Evolutionary conservation across 2,329 filamentous ascomycete species (phyloP), one percentile per base, ranked within the genome.

Genomic region (Zymoseptoria passerinii): DNA sequence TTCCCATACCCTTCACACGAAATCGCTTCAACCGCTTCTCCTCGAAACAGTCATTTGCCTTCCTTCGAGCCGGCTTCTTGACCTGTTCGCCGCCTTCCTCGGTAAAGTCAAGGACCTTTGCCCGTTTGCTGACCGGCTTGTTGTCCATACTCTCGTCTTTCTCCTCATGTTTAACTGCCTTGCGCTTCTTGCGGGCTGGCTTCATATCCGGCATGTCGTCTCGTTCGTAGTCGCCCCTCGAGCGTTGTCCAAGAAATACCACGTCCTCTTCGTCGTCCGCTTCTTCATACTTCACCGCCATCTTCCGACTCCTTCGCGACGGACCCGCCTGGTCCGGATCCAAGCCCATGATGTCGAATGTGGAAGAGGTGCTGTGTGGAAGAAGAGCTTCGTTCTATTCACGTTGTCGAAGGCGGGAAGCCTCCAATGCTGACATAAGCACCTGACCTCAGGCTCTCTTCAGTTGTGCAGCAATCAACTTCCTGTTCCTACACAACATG

Each of bases 1-100:
- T 40, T 4, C 9, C 5, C 10, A 10, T 44, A 44, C 35, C 35
- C 35, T 63, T 59, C 10, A 54, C 53, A 8, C 69, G 69, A 50
- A 58, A 64, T 40, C 64, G 62, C 48, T 52, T 62, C 9, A 68
- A 59, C 5, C 67, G 64, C 53, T 65, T 69, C 44, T 70, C 67
- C 48, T 60, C 64, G 28, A 65, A 58, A 20, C 57, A 63, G 3
- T 48, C 28, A 55, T 63, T 65, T 5, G 58, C 23, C 35, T 61
- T 61, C 51, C 60, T 58, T n/a, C 49, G 53, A 44, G 35, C 35
- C 7, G 35, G 35, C 35, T 44, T 44, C 35, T n/a, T 44, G 35
- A 16, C 35, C 10, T 44, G 35, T 1, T 7, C 35, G 35, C 35
- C 16, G 35, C 7, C 2, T 13, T 44, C 35, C 2, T 44, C 35